These are phyloP conservation scores for Chaetomiaceae sp. DNA, from an alignment of 2,329 filamentous ascomycete genomes.

Conservation along the genomic window DNA sequence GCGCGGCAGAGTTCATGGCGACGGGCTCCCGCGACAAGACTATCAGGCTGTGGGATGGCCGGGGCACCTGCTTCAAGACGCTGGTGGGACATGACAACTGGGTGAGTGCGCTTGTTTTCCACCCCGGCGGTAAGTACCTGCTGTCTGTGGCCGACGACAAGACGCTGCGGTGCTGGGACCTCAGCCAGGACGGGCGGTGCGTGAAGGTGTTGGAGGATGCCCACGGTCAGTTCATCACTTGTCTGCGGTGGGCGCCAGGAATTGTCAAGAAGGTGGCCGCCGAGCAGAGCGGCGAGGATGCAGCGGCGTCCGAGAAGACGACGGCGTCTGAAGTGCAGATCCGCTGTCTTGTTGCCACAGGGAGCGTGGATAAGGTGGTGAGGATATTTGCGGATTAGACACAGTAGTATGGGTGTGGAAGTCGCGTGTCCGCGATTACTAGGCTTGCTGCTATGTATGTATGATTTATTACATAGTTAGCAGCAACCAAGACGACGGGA, in stretches of 20 bases:
- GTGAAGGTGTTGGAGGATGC: constrained; percentile 74
- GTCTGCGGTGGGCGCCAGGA: constrained; percentile 80
- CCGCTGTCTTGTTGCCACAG: constrained; percentile 82
- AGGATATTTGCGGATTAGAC: constrained; percentile 70
- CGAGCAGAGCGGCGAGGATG: constrained; percentile 41
- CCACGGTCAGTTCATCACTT: constrained; percentile 80
- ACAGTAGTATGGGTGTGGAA: too few relatives aligned
- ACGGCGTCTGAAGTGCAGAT: constrained; percentile 55
- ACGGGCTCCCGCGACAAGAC: constrained; percentile 87
- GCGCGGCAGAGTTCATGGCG: constrained; percentile 79
- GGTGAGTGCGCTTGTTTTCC: constrained; percentile 80
- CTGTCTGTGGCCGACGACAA: constrained; percentile 85
- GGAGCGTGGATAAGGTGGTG: constrained; percentile 70
- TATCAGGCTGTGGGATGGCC: constrained; percentile 81
- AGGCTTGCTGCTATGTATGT: too few relatives aligned
- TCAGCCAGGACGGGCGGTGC: constrained; percentile 82
- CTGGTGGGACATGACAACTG: constrained; percentile 89
- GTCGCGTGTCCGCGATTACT: too few relatives aligned
- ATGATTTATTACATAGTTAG: too few relatives aligned
- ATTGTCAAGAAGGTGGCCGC: constrained; percentile 57
- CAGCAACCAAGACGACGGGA: too few relatives aligned
- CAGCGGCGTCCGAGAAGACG: constrained; percentile 41
- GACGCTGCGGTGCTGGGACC: constrained; percentile 88
- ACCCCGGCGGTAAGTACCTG: constrained; percentile 86
- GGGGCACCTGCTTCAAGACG: constrained; percentile 78